Evolutionary conservation across 192 early-diverging fungal species (phyloP).

Genomic region (Coemansia sp.): DNA sequence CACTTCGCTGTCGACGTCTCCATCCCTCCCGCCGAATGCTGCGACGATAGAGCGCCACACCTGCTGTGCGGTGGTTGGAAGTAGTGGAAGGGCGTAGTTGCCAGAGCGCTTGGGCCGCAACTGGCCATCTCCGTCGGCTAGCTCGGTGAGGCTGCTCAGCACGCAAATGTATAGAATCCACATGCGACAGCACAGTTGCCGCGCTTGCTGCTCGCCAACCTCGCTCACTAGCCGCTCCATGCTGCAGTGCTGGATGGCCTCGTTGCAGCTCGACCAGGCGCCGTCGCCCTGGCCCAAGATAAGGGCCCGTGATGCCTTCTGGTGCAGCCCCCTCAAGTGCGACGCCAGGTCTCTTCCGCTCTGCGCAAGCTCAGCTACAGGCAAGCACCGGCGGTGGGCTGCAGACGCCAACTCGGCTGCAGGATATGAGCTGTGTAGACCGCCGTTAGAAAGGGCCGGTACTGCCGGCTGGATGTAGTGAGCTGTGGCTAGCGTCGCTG

Average conservation of each 20-base stretch:
- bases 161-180: constrained; percentile 57
- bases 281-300: constrained; percentile 40
- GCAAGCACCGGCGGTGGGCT: not conserved
- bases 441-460: not conserved
- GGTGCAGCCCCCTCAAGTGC: constrained; percentile 42
- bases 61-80: constrained; percentile 34
- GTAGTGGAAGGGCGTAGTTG: constrained; percentile 1
- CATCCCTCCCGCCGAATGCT: constrained; percentile 47
- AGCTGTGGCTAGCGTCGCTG: constrained; percentile 9
- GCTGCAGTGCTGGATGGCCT: constrained; percentile 44
- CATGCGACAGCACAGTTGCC: constrained; percentile 52
- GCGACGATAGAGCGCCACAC: constrained; percentile 45
- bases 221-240: constrained; percentile 37
- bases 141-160: constrained; percentile 48
- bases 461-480: not conserved
- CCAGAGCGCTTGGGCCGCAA: constrained; percentile 20
- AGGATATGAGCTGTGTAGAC: not conserved
- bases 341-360: constrained; percentile 12
- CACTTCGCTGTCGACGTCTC: constrained; percentile 54
- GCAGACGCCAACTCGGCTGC: not conserved
- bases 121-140: constrained; percentile 37
- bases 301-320: constrained; percentile 53
- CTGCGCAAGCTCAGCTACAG: not conserved
- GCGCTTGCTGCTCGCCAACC: constrained; percentile 45
- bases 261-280: constrained; percentile 40